phyloP scores from a whole-genome alignment of 2,329 filamentous ascomycete genomes.

The Teratosphaeria epicoccoides region DNA sequence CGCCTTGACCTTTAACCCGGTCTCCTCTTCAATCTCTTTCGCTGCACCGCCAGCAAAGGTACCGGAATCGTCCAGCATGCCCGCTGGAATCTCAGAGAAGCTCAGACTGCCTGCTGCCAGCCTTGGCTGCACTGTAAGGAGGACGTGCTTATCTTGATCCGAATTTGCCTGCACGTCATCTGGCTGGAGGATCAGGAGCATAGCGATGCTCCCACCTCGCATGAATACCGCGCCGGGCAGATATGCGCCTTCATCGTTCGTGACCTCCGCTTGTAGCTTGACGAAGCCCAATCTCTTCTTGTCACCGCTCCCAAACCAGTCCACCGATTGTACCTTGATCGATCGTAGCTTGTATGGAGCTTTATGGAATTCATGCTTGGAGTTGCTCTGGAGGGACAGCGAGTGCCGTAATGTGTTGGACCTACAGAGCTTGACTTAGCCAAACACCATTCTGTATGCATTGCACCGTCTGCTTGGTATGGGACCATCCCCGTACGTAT shows the following conservation, averaged over 20 bases:
- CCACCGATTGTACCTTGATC: slow-evolving; percentile 45
- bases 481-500: no score
- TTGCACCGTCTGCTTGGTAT: not conserved
- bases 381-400: slow-evolving; percentile 35
- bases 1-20: slow-evolving; percentile 40
- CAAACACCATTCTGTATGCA: not conserved
- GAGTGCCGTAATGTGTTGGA: slow-evolving; percentile 40
- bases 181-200: slow-evolving; percentile 47
- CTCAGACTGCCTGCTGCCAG: slow-evolving; percentile 45
- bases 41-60: slow-evolving; percentile 46
- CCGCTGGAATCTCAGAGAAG: slow-evolving; percentile 48
- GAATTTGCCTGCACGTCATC: slow-evolving; percentile 34
- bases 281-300: slow-evolving; percentile 42
- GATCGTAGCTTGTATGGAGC: slow-evolving; percentile 41
- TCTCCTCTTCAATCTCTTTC: slow-evolving; percentile 49
- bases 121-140: slow-evolving; percentile 48
- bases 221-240: slow-evolving; percentile 49
- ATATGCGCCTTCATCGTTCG: slow-evolving; percentile 40
- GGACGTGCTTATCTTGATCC: slow-evolving; percentile 38
- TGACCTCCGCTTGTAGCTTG: slow-evolving; percentile 45
- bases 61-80: slow-evolving; percentile 48
- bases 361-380: slow-evolving; percentile 41
- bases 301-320: slow-evolving; percentile 37
- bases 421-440: not conserved
- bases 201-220: slow-evolving; percentile 47